phyloP scores from a whole-genome alignment of 2,329 filamentous ascomycete species.

The Claviceps fusiformis region DNA sequence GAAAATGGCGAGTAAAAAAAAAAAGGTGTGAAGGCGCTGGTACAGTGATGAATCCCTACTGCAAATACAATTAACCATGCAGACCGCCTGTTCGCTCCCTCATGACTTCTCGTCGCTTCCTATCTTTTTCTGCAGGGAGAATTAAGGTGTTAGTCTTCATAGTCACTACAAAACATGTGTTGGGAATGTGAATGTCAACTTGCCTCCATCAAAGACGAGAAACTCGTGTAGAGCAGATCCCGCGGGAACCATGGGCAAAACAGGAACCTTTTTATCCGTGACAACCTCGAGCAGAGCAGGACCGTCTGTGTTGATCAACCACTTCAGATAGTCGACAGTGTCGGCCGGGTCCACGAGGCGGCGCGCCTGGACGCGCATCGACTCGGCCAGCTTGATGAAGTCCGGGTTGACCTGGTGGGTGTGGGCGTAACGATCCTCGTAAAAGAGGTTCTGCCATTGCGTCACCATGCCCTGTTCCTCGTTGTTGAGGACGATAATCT shows the following conservation, averaged over 20 bases:
- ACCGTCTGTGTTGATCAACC: slow-evolving; percentile 82
- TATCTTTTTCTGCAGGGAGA: slow-evolving; percentile 45
- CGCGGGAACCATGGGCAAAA: slow-evolving; percentile 93
- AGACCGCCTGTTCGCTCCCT: slow-evolving; percentile 44
- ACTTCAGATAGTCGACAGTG: slow-evolving; percentile 63
- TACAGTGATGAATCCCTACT: background rate
- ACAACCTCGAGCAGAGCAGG: slow-evolving; percentile 86
- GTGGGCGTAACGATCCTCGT: slow-evolving; percentile 82
- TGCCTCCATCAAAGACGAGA: slow-evolving; percentile 32
- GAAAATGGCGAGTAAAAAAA: too few species aligned
- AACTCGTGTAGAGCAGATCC: slow-evolving; percentile 87
- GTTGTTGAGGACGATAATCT: slow-evolving; percentile 92
- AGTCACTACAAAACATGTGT: too few species aligned
- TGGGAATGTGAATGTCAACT: slow-evolving; percentile 5
- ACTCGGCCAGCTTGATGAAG: slow-evolving; percentile 82
- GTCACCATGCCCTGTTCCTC: slow-evolving; percentile 97
- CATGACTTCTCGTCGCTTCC: slow-evolving; percentile 53
- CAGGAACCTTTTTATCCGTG: slow-evolving; percentile 82
- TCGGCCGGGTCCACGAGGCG: slow-evolving; percentile 63
- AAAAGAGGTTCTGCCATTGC: slow-evolving; percentile 97
- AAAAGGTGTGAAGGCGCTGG: too few species aligned
- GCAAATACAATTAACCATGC: slow-evolving; percentile 19
- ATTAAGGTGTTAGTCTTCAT: background rate
- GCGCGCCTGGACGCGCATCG: slow-evolving; percentile 74
- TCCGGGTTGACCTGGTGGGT: slow-evolving; percentile 94